These are phyloP conservation scores for Takashimella koratensis DNA, from an alignment of 1,284 basidiomycete genomes.

Conservation along the genomic window DNA sequence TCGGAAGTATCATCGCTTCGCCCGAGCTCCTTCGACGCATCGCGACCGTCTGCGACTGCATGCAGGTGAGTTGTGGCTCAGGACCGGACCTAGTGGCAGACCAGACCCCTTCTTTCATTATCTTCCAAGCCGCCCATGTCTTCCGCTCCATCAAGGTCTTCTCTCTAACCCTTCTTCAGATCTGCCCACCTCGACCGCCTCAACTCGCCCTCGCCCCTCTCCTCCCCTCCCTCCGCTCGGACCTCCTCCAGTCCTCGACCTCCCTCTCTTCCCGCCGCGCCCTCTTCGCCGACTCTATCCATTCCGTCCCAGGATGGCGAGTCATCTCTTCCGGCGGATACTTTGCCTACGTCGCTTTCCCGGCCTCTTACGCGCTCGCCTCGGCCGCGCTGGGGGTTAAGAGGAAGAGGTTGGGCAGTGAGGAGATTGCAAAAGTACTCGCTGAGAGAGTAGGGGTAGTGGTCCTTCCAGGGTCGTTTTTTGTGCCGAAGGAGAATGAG, in stretches of 20 bases:
- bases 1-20: constrained; percentile 70
- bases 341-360: constrained; percentile 72
- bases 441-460: constrained; percentile 64
- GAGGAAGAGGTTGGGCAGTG: constrained; percentile 38
- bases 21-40: constrained; percentile 58
- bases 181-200: constrained; percentile 68
- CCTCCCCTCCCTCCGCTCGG: constrained; percentile 56
- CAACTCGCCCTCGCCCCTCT: constrained; percentile 64
- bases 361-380: constrained; percentile 53
- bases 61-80: constrained; percentile 54
- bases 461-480: constrained; percentile 66
- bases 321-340: constrained; percentile 66
- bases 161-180: constrained; percentile 49
- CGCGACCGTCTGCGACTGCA: constrained; percentile 67
- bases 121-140: neutral
- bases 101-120: too few relatives aligned
- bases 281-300: constrained; percentile 54
- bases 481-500: constrained; percentile 48
- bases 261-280: constrained; percentile 59
- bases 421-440: constrained; percentile 59
- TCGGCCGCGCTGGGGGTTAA: constrained; percentile 57
- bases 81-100: too few relatives aligned
- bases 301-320: constrained; percentile 57
- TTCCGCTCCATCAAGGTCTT: neutral
- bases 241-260: constrained; percentile 56